Conservation (phyloP, 495 filamentous ascomycete genomes). For the Lophiostoma macrostomum region DNA sequence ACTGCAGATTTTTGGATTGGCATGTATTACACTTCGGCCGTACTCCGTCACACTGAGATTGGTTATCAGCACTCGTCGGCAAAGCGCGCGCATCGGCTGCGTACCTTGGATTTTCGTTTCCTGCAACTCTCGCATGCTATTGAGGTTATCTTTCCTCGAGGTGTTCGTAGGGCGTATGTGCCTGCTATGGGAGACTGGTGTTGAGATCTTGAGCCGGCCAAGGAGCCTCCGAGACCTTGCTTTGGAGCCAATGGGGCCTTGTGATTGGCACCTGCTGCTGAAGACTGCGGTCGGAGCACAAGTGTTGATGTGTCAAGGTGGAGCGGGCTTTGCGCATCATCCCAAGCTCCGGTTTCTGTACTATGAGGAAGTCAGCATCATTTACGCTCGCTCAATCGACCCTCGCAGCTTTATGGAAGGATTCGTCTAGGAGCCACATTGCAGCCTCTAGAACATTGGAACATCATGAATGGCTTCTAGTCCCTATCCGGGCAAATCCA, state of each 20-base stretch:
- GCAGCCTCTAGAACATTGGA: no score
- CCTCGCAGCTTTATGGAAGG: no score
- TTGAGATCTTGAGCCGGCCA: constrained; percentile 23
- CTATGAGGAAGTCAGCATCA: constrained; percentile 13
- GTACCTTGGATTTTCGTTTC: constrained; percentile 31
- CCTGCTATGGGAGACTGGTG: constrained; percentile 29
- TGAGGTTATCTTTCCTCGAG: constrained; percentile 31
- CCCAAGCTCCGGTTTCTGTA: constrained; percentile 10
- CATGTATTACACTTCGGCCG: constrained; percentile 33
- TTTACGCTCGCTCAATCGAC: not conserved
- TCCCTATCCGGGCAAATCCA: no score
- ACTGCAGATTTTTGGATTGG: constrained; percentile 20
- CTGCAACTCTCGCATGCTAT: constrained; percentile 31
- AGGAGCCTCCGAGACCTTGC: constrained; percentile 22
- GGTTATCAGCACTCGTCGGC: not conserved
- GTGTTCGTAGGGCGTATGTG: constrained; percentile 29
- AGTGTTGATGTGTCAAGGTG: constrained; percentile 19
- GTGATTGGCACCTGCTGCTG: not conserved
- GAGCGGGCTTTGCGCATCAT: not conserved
- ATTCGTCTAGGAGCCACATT: no score
- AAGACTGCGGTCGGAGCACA: not conserved
- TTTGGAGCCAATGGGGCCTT: constrained; percentile 30
- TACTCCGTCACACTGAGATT: constrained; percentile 25
- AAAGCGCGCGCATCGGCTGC: not conserved
- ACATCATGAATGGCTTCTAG: no score